Percentiles rank a stretch among this genome's conserved stretches.
Evolutionary conservation across 768 basidiomycete genomes (phyloP).

Genomic region (Mycena indigotica): DNA sequence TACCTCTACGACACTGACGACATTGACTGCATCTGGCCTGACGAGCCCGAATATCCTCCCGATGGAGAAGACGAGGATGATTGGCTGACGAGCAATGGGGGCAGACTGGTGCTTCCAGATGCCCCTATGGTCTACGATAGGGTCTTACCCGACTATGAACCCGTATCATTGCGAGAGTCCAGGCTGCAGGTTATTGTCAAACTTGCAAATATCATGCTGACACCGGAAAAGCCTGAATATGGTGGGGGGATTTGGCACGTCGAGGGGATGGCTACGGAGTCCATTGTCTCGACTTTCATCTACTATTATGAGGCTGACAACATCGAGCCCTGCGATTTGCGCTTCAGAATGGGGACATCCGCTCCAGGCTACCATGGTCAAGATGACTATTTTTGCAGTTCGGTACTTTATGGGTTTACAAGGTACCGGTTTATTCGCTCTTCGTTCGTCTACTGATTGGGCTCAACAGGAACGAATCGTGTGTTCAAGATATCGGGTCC

Average conservation of each 20-base stretch:
- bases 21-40: neutral
- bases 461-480: slow-evolving; percentile 13
- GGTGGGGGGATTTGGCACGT: slow-evolving; percentile 42
- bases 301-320: slow-evolving; percentile 36
- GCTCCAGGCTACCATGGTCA: slow-evolving; percentile 28
- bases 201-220: slow-evolving; percentile 38
- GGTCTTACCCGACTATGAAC: neutral
- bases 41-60: neutral
- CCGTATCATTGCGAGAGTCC: slow-evolving; percentile 1
- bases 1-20: neutral
- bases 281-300: slow-evolving; percentile 30
- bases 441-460: slow-evolving; percentile 30
- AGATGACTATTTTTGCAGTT: neutral
- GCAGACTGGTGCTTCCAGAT: slow-evolving; percentile 6
- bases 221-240: slow-evolving; percentile 40
- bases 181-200: slow-evolving; percentile 43
- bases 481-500: slow-evolving; percentile 34
- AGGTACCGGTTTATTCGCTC: slow-evolving; percentile 29
- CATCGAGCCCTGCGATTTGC: slow-evolving; percentile 32
- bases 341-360: slow-evolving; percentile 31
- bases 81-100: neutral
- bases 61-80: neutral
- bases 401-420: neutral
- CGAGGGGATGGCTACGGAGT: slow-evolving; percentile 33
- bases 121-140: neutral